Conservation (phyloP, 129 eudicot genomes). For the Centaurea solstitialis region DNA sequence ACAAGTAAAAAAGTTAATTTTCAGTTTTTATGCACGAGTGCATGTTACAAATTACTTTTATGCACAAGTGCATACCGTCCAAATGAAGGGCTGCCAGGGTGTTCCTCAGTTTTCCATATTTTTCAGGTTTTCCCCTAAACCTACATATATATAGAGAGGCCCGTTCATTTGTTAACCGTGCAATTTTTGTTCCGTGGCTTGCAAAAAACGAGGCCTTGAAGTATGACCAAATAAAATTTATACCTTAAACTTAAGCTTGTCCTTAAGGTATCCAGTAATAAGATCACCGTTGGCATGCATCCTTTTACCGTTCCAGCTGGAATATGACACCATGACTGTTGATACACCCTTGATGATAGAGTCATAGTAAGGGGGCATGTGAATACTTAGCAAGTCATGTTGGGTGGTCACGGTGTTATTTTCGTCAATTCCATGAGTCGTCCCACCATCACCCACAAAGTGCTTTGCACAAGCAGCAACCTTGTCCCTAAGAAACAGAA, state of each 20-base stretch:
- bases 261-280: constrained; percentile 72
- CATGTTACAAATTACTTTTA: no score
- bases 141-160: no score
- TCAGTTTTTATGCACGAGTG: no score
- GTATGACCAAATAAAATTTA: not conserved
- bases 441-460: constrained; percentile 95
- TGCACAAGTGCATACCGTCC: no score
- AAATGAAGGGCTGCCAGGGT: no score
- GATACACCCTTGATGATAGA: constrained; percentile 78
- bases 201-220: no score
- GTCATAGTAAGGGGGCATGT: constrained; percentile 87
- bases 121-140: no score
- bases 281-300: constrained; percentile 84
- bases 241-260: constrained; percentile 79
- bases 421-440: constrained; percentile 73
- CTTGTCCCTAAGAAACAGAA: constrained; percentile 52
- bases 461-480: constrained; percentile 95
- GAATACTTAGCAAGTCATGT: constrained; percentile 70
- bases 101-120: no score
- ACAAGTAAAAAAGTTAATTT: no score
- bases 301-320: constrained; percentile 78
- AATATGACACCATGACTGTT: constrained; percentile 83
- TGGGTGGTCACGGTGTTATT: constrained; percentile 55
- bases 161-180: no score
- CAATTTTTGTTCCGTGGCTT: no score